These are phyloP conservation scores for Toxicodendron radicans DNA, from an alignment of 345 rosid species.

Conservation along the genomic window DNA sequence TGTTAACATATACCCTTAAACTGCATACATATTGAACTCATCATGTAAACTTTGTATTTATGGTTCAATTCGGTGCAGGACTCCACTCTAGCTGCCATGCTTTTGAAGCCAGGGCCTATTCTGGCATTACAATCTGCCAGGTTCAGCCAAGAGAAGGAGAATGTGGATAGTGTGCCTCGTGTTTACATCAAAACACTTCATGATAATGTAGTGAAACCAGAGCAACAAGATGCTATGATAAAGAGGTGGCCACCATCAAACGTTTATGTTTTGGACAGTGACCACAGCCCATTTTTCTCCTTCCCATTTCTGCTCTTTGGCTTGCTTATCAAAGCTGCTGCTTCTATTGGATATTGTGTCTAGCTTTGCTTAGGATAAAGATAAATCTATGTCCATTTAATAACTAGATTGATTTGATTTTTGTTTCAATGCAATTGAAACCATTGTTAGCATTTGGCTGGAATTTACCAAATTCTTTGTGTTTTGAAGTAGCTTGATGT, in stretches of 20 bases:
- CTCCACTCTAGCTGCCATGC: conserved; percentile 63
- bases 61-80: conserved; percentile 40
- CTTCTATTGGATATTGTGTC: conserved; percentile 31
- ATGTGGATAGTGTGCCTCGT: conserved; percentile 41
- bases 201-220: conserved; percentile 61
- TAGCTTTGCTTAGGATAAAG: background rate
- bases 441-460: too few relatives aligned
- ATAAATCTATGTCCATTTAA: too few relatives aligned
- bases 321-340: conserved; percentile 61
- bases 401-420: too few relatives aligned
- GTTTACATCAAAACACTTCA: conserved; percentile 67
- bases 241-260: conserved; percentile 66
- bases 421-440: too few relatives aligned
- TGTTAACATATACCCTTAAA: too few relatives aligned
- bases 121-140: conserved; percentile 52
- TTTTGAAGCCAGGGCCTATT: conserved; percentile 73
- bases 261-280: conserved; percentile 58
- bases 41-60: too few relatives aligned
- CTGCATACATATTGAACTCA: too few relatives aligned
- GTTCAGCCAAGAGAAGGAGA: conserved; percentile 31
- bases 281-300: conserved; percentile 89
- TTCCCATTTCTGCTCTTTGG: conserved; percentile 66
- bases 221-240: conserved; percentile 83
- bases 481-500: too few relatives aligned
- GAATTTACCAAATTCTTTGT: too few relatives aligned